Conservation (phyloP, 345 rosid genomes). For the Tarenaya hassleriana region DNA sequence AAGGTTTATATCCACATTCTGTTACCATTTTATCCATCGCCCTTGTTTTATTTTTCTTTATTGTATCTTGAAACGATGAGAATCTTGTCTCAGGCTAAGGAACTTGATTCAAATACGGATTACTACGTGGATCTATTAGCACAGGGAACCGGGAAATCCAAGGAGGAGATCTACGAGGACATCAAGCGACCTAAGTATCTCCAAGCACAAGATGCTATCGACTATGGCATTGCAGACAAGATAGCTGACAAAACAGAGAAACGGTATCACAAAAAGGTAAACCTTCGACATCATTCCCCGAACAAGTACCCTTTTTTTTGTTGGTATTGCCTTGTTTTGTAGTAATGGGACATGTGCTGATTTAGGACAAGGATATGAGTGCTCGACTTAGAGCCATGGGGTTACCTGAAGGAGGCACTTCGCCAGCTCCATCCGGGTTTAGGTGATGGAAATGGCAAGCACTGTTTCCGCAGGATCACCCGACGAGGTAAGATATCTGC, state of each 20-base stretch:
- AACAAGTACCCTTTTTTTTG: slow-evolving; percentile 14
- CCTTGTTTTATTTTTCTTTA: background rate
- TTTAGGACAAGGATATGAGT: slow-evolving; percentile 63
- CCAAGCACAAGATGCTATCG: slow-evolving; percentile 63
- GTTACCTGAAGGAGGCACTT: slow-evolving; percentile 48
- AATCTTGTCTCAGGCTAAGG: slow-evolving; percentile 55
- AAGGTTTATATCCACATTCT: slow-evolving; percentile 39
- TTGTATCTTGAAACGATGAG: slow-evolving; percentile 3
- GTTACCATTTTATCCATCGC: background rate
- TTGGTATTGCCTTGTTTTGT: slow-evolving; percentile 9
- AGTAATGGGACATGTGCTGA: slow-evolving; percentile 13
- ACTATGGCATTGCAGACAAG: slow-evolving; percentile 86
- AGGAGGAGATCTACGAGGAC: slow-evolving; percentile 70
- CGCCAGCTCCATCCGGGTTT: slow-evolving; percentile 50
- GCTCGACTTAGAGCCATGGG: slow-evolving; percentile 60
- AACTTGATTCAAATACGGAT: slow-evolving; percentile 64
- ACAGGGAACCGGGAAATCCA: slow-evolving; percentile 67
- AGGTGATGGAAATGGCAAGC: slow-evolving; percentile 33
- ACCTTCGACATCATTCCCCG: slow-evolving; percentile 1
- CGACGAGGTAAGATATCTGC: slow-evolving; percentile 1
- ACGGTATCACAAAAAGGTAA: slow-evolving; percentile 65
- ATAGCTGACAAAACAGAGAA: slow-evolving; percentile 46
- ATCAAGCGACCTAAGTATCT: slow-evolving; percentile 65
- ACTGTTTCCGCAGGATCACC: background rate
- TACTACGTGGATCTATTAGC: slow-evolving; percentile 64